Evolutionary conservation across 2,329 filamentous ascomycete species (phyloP), one percentile per base, ranked within the genome.

Genomic region (Spiromastix sp.): DNA sequence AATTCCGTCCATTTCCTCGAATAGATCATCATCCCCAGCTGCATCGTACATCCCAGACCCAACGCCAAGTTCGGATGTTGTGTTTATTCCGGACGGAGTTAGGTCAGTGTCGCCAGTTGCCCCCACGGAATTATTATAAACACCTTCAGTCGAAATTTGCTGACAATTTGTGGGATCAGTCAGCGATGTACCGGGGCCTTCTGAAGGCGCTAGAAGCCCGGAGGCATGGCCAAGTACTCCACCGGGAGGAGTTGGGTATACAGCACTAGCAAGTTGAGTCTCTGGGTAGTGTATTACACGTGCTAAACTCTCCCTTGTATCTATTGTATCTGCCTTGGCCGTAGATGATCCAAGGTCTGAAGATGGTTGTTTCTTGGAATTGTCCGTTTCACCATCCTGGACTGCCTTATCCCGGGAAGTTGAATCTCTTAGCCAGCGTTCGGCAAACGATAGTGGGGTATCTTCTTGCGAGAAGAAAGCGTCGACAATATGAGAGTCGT

Each of bases 1-100:
- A 32, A 64, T 67, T 32, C 66, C 68, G 32, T 72, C 66, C 52
- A 71, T 66, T 36, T 74, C 70, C 10, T 68, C 70, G 39, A 77
- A 77, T 1, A 77, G 56, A 48, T 77, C 73, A 41, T 77, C 72
- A 30, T 65, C 60, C 18, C 52, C 58, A 17, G 54, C 59, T 3
- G 54, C 57, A 43, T 59, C 59, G 38, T 66, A 66, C 35, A 57
- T 49, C 5, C 58, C 60, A 7, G 55, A 56, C 29, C 56, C 60
- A 32, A 62, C 48, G 7, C 42, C 47, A 38, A 56, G 44, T 12
- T 46, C 51, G 4, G 49, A 43, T 6, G 48, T 42, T 12, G 45
- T 43, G 7, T 48, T 52, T 40, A 54, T 37, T 8, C 42, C 46
- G 15, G 26, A 34, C 13, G 51, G 47, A 9, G 50, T 37, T 13